Percentiles rank a stretch among this genome's conserved stretches.
Evolutionary conservation across 2,329 filamentous ascomycete species (phyloP).

Genomic region (Pestalotiopsis sp.): DNA sequence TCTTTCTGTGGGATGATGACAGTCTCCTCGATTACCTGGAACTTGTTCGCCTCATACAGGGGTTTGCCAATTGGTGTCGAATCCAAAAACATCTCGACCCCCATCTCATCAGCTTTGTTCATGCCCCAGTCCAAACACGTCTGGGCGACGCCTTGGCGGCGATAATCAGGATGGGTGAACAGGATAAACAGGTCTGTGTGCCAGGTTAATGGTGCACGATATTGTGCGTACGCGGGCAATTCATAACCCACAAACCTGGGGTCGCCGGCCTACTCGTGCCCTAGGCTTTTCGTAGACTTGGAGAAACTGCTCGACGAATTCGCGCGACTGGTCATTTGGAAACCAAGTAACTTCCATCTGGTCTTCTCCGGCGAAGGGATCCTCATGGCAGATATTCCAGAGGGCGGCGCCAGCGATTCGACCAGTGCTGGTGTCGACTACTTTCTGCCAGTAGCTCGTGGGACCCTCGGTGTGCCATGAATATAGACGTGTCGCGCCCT

Average conservation of each 20-base stretch:
- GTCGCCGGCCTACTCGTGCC: constrained; percentile 19
- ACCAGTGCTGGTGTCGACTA: constrained; percentile 31
- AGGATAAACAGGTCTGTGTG: constrained; percentile 25
- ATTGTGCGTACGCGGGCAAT: neutral
- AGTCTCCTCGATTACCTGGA: neutral
- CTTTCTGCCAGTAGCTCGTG: constrained; percentile 32
- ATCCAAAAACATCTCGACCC: constrained; percentile 27
- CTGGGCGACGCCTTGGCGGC: constrained; percentile 24
- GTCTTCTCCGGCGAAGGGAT: constrained; percentile 26
- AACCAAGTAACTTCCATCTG: constrained; percentile 32
- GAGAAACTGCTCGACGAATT: constrained; percentile 23
- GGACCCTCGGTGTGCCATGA: constrained; percentile 29
- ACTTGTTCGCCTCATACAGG: neutral
- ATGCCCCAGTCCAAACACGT: constrained; percentile 28
- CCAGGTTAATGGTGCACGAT: neutral
- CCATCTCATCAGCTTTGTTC: constrained; percentile 23
- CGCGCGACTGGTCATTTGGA: constrained; percentile 29
- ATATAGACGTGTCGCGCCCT: constrained; percentile 22
- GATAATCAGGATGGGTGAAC: constrained; percentile 27
- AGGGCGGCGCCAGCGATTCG: constrained; percentile 29
- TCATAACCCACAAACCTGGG: constrained; percentile 24
- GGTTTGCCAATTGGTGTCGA: constrained; percentile 22
- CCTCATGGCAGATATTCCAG: constrained; percentile 32
- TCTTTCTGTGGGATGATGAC: neutral
- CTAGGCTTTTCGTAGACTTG: constrained; percentile 16